A percentile compares a stretch with the other conserved stretches of the same genome.
These are phyloP conservation scores for Arbutus unedo DNA, from an alignment of 148 eudicot species.

Conservation along the genomic window DNA sequence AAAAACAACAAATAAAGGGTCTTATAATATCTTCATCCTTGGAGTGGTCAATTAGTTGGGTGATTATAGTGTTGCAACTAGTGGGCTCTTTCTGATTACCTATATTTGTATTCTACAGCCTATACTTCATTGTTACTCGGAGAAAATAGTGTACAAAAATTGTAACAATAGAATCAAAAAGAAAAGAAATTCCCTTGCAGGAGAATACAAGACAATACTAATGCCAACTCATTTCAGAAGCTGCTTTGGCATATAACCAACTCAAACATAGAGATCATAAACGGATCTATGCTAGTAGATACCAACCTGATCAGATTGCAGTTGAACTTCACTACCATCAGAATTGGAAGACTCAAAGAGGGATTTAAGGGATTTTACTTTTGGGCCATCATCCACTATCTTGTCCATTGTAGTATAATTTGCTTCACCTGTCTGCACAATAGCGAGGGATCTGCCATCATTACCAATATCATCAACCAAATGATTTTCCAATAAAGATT, in stretches of 20 bases:
- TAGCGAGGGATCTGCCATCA: background rate
- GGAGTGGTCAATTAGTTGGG: background rate
- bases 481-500: constrained; percentile 17
- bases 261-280: background rate
- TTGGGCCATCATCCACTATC: constrained; percentile 20
- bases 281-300: background rate
- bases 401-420: constrained; percentile 23
- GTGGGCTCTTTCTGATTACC: background rate
- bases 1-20: background rate
- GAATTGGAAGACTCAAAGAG: constrained; percentile 26
- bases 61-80: background rate
- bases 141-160: background rate
- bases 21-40: background rate
- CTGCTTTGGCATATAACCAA: background rate
- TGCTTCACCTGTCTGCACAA: constrained; percentile 24
- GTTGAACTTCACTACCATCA: constrained; percentile 25
- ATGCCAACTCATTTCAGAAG: background rate
- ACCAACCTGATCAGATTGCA: constrained; percentile 38
- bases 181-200: background rate
- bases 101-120: background rate
- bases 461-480: constrained; percentile 23
- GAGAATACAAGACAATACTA: background rate
- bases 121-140: background rate
- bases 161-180: background rate
- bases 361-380: constrained; percentile 30